Conservation (phyloP, 306 rosid species). For the Cucurbita maxima region DNA sequence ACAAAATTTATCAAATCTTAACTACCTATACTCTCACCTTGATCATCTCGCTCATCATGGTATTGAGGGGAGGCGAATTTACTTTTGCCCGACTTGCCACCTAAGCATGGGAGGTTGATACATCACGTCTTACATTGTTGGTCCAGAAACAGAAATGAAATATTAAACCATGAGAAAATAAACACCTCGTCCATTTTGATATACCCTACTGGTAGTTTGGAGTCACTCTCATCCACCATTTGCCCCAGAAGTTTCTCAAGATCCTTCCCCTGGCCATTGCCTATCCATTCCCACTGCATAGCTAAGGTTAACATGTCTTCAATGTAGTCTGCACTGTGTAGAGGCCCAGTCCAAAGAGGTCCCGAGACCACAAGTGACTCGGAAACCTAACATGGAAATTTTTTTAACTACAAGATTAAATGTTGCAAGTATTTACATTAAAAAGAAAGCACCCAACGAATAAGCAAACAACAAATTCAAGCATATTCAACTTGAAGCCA, state of each 20-base stretch:
- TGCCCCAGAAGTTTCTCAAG: slow-evolving; percentile 59
- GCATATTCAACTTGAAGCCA: not conserved
- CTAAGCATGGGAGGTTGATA: slow-evolving; percentile 15
- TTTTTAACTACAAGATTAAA: not conserved
- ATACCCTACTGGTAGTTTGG: slow-evolving; percentile 65
- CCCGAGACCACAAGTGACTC: slow-evolving; percentile 60
- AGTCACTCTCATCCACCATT: slow-evolving; percentile 89
- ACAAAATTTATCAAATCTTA: not conserved
- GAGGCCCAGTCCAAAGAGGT: slow-evolving; percentile 97
- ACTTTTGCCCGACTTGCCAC: slow-evolving; percentile 89
- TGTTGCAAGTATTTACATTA: not conserved
- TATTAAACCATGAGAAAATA: not conserved
- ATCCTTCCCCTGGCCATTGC: slow-evolving; percentile 37
- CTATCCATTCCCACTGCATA: slow-evolving; percentile 70
- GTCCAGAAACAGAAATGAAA: not conserved
- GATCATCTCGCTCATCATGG: slow-evolving; percentile 46
- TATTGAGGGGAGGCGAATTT: slow-evolving; percentile 52
- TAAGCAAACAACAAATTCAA: not conserved
- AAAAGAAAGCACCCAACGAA: not conserved
- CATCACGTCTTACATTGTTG: not conserved
- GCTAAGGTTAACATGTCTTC: slow-evolving; percentile 62
- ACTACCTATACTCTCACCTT: slow-evolving; percentile 27
- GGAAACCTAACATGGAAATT: slow-evolving; percentile 33
- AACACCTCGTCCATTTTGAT: slow-evolving; percentile 82
- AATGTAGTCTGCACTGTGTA: slow-evolving; percentile 48